Evolutionary conservation across 2,329 filamentous ascomycete species (phyloP), one percentile per base, ranked within the genome.

Genomic region (Thelonectria olida): DNA sequence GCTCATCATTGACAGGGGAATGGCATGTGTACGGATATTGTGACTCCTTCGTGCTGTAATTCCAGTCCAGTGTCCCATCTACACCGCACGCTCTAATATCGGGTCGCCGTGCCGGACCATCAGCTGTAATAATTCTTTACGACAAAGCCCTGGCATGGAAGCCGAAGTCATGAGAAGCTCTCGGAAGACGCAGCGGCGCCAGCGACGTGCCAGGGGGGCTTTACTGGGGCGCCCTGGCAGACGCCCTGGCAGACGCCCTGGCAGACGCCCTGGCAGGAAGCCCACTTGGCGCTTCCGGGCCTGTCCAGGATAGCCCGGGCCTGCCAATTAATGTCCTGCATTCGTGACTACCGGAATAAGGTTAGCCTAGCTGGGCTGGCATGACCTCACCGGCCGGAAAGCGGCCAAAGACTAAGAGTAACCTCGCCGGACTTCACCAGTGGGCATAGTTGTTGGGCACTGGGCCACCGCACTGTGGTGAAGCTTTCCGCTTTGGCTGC

Each of bases 291-390:
- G 48, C 34, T 39, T 54, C 25, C 49, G 49, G 23, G 7, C 23
- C 25, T 31, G 17, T 25, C 50, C 31, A 15, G 50, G 50, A 19
- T 12, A 12, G 7, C 50, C 38, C 25, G 20, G 50, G 10, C 36
- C 45, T 28, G 27, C 54, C 39, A 60, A 55, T 60, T 41, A 56
- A 52, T 55, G 47, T n/a, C 52, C 39, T 47, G 28, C 31, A 49
- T 53, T 36, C 22, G 44, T 38, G 31, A 28, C 31, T 58, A 20
- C 58, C 58, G 23, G 17, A 61, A 51, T 61, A 61, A 61, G 58
- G 58, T 61, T 61, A 61, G 58, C 58, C 58, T 47, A 52, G 52
- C 58, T 47, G 34, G 52, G 58, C 58, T 51, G 52, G 41, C 52
- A 61, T 60, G 58, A 61, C 58, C 58, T 61, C 58, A 61, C 45